Conservation (phyloP, 768 basidiomycete genomes). For the Kwoniella newhampshirensis region DNA sequence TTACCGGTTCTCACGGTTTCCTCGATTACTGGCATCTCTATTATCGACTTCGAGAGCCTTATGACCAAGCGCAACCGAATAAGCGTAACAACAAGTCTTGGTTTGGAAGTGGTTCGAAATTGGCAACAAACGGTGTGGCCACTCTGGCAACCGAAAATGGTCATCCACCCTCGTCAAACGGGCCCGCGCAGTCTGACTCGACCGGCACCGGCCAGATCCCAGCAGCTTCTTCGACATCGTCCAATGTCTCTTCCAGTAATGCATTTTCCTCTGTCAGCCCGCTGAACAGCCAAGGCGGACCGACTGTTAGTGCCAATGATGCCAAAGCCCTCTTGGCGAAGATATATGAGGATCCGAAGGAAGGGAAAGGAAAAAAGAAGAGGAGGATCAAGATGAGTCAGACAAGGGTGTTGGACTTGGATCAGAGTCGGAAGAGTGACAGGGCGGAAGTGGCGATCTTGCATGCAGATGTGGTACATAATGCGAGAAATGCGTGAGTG, state of each 20-base stretch:
- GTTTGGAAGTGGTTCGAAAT: slow-evolving; percentile 22
- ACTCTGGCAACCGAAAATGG: background rate
- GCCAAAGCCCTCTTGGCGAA: slow-evolving; percentile 16
- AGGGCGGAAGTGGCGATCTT: slow-evolving; percentile 83
- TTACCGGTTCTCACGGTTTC: slow-evolving; percentile 73
- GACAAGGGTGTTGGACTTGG: slow-evolving; percentile 78
- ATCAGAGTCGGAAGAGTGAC: slow-evolving; percentile 67
- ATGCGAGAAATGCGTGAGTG: slow-evolving; percentile 71
- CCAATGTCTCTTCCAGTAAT: background rate
- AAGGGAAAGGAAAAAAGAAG: slow-evolving; percentile 22
- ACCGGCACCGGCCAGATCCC: slow-evolving; percentile 3
- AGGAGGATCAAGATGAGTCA: slow-evolving; percentile 64
- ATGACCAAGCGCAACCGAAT: slow-evolving; percentile 46
- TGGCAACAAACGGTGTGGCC: background rate
- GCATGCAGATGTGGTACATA: slow-evolving; percentile 93
- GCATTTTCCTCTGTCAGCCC: background rate
- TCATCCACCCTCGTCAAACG: background rate
- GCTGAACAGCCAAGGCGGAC: background rate
- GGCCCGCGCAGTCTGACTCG: background rate
- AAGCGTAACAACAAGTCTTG: slow-evolving; percentile 26
- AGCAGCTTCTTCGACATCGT: slow-evolving; percentile 1
- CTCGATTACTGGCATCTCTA: slow-evolving; percentile 83
- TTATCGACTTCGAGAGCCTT: slow-evolving; percentile 78
- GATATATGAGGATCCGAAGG: slow-evolving; percentile 20
- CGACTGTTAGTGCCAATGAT: slow-evolving; percentile 1